Conservation (phyloP, 805 yeast genomes). For the Myxozyma monticola region DNA sequence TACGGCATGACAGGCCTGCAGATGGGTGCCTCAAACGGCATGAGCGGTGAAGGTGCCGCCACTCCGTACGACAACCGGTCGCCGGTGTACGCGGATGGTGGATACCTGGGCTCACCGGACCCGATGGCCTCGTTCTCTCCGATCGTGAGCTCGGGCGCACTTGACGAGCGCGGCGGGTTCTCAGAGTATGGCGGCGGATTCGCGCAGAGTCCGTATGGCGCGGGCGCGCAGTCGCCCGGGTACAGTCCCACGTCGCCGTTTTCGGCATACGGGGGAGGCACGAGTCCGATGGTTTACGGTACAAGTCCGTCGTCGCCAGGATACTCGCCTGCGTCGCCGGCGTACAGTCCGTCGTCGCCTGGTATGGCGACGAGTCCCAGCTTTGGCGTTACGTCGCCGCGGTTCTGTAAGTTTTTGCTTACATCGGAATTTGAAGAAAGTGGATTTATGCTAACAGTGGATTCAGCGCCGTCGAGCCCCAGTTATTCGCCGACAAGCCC, state of each 20-base stretch:
- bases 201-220: conserved; percentile 56
- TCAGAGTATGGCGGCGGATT: conserved; percentile 81
- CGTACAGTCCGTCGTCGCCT: conserved; percentile 73
- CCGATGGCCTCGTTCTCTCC: conserved; percentile 83
- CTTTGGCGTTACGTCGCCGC: conserved; percentile 58
- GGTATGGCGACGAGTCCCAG: conserved; percentile 70
- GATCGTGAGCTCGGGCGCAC: conserved; percentile 78
- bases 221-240: conserved; percentile 57
- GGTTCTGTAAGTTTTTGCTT: conserved; percentile 17
- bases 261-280: conserved; percentile 60
- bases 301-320: conserved; percentile 69
- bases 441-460: conserved; percentile 62
- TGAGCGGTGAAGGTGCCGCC: conserved; percentile 69
- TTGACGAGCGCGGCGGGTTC: conserved; percentile 79
- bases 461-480: conserved; percentile 79
- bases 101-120: conserved; percentile 63
- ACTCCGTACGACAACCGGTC: conserved; percentile 81
- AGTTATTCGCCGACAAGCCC: conserved; percentile 69
- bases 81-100: conserved; percentile 60
- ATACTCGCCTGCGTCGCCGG: conserved; percentile 72
- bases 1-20: conserved; percentile 8
- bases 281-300: conserved; percentile 47
- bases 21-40: conserved; percentile 7
- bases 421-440: neutral
- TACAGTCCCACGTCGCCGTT: conserved; percentile 76